These are phyloP conservation scores for Vitis amurensis DNA, from an alignment of 164 flowering plant species.

Conservation along the genomic window DNA sequence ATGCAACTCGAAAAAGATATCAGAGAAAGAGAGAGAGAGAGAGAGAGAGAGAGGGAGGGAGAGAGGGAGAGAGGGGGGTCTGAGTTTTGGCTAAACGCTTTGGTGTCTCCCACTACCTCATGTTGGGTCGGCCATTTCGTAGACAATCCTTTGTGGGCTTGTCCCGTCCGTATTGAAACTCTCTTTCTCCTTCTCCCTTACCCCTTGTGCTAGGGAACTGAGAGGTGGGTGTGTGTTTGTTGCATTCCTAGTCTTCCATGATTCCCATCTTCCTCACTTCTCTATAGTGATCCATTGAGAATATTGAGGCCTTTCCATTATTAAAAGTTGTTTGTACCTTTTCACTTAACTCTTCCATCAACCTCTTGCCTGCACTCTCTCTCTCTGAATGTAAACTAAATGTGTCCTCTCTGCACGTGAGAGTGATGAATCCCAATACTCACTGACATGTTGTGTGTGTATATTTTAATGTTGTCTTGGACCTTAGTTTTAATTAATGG, in stretches of 20 bases:
- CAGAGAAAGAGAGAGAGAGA: not conserved
- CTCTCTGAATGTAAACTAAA: not conserved
- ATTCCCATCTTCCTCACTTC: not conserved
- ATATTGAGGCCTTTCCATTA: slow-evolving; percentile 1
- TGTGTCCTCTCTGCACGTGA: no score
- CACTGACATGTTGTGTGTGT: no score
- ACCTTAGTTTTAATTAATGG: no score
- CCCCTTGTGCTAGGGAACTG: not conserved
- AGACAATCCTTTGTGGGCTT: slow-evolving; percentile 35
- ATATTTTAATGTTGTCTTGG: no score
- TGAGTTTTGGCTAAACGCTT: slow-evolving; percentile 6
- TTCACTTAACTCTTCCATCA: not conserved
- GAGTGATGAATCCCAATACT: no score
- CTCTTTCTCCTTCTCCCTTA: not conserved
- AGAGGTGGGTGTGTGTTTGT: slow-evolving; percentile 8
- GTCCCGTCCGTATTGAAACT: slow-evolving; percentile 16
- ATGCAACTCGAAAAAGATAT: not conserved
- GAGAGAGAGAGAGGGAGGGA: not conserved
- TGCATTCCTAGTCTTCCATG: not conserved
- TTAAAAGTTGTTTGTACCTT: slow-evolving; percentile 5
- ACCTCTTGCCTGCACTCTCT: not conserved
- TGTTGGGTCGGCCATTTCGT: slow-evolving; percentile 34
- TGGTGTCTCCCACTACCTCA: slow-evolving; percentile 30
- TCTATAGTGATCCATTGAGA: not conserved
- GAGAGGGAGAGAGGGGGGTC: not conserved